Evolutionary conservation across 1,284 basidiomycete genomes (phyloP), one percentile per base, ranked within the genome.

Genomic region (Bjerkandera adusta): DNA sequence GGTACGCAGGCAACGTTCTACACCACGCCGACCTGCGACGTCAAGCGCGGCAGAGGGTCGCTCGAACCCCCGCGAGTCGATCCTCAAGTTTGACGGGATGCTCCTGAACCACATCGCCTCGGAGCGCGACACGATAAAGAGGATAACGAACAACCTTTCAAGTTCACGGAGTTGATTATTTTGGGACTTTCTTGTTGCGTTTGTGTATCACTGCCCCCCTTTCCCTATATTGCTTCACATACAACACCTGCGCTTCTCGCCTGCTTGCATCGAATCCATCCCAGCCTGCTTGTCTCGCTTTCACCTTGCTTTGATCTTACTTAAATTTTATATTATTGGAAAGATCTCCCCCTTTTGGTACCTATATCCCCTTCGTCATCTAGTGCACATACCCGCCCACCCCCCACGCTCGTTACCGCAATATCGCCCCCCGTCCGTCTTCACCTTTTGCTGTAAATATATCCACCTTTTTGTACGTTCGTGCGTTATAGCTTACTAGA

Each of bases 91-190:
- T 53, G 85, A 89, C 60, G 87, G 85, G 54, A 76, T 89, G 77
- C 67, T 89, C 44, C 65, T 80, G 45, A 77, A 83, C 63, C 86
- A 89, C 62, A 83, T 89, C 69, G 81, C 84, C 65, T 73, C 79
- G 43, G 76, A 89, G 67, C 82, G 79, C 68, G 82, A 86, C 58
- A 81, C 76, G 33, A 73, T 89, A 58, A 82, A 75, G 68, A 71
- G 79, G 64, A 88, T 89, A 59, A 79, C 87, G 45, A 73, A 47
- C 43, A 65, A 61, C 54, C 60, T 62, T 39, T 59, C 58, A 8
- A 18, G 35, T 4, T 22, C 29, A 25, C 41, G 41, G 21, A 43
- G 30, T 30, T 21, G 43, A 29, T 49, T 22, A 45, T 48, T 21
- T 10, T 29, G 36, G 10, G 27, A 18, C 24, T 26, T 41, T 41